Conservation (phyloP, 2,329 filamentous ascomycete genomes). For the Penicillium sumatraense region DNA sequence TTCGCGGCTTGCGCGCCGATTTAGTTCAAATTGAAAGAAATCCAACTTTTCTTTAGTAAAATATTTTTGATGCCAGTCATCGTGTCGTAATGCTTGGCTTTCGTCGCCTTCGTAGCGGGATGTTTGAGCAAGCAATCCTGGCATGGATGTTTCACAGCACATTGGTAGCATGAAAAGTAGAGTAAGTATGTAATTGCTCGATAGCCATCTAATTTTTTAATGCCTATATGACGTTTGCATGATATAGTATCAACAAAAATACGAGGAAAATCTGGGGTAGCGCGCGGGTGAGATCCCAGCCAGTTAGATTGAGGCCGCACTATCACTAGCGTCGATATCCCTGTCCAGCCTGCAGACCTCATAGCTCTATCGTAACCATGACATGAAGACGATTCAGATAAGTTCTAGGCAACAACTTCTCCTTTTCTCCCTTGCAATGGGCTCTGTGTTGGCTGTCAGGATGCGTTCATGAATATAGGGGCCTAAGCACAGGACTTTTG, state of each 20-base stretch:
- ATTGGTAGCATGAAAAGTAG: background rate
- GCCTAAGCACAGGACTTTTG: background rate
- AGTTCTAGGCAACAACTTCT: too few species aligned
- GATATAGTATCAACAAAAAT: background rate
- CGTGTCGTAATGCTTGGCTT: background rate
- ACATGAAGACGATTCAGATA: background rate
- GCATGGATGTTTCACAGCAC: background rate
- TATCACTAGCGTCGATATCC: background rate
- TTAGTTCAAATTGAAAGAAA: background rate
- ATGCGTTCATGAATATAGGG: background rate
- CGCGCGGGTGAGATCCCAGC: slow-evolving; percentile 17
- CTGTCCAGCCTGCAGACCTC: background rate
- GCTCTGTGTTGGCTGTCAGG: too few species aligned
- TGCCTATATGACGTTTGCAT: background rate
- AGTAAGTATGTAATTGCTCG: background rate
- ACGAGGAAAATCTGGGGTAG: slow-evolving; percentile 1
- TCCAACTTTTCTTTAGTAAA: background rate
- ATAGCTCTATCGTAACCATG: background rate
- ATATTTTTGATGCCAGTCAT: background rate
- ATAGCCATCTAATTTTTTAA: background rate
- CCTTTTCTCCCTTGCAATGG: too few species aligned
- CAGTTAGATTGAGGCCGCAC: slow-evolving; percentile 9
- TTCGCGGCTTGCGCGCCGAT: too few species aligned
- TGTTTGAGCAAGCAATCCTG: background rate
- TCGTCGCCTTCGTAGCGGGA: background rate